Evolutionary conservation across 2,329 filamentous ascomycete genomes (phyloP).

Genomic region (Emergomyces orientalis): DNA sequence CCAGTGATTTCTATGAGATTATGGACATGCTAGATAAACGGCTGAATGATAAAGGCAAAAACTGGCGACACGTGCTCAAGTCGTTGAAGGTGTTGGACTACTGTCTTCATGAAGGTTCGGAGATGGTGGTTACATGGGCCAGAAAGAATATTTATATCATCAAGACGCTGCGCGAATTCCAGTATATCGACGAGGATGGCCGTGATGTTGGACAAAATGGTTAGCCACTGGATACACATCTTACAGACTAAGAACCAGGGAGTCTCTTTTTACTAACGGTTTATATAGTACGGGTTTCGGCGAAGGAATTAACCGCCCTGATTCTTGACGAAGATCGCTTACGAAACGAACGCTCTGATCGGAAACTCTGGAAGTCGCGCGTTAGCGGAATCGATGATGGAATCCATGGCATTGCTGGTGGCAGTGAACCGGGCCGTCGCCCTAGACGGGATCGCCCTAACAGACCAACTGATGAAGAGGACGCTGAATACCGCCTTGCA

Average conservation of each 20-base stretch:
- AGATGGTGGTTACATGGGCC: slow-evolving; percentile 94
- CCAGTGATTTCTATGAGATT: slow-evolving; percentile 97
- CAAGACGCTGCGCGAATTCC: slow-evolving; percentile 94
- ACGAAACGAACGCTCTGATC: slow-evolving; percentile 78
- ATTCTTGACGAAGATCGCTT: slow-evolving; percentile 90
- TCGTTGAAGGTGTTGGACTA: slow-evolving; percentile 97
- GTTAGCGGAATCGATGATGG: slow-evolving; percentile 86
- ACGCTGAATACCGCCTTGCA: slow-evolving; percentile 80
- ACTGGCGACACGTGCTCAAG: slow-evolving; percentile 97
- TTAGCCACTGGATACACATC: slow-evolving; percentile 38
- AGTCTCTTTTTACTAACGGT: neutral
- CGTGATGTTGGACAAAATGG: slow-evolving; percentile 94
- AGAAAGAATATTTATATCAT: slow-evolving; percentile 98
- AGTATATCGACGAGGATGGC: slow-evolving; percentile 91
- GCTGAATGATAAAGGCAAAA: slow-evolving; percentile 98
- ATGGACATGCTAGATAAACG: slow-evolving; percentile 99
- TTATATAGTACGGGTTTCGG: slow-evolving; percentile 73
- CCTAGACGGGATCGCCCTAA: slow-evolving; percentile 41
- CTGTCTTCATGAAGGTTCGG: slow-evolving; percentile 92
- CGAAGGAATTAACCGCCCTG: slow-evolving; percentile 87
- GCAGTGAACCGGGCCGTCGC: slow-evolving; percentile 31
- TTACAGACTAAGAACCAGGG: neutral
- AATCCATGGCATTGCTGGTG: slow-evolving; percentile 37
- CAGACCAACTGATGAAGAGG: slow-evolving; percentile 62
- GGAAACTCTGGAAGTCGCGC: slow-evolving; percentile 92